Base-by-base conservation (phyloP, 2,329 filamentous ascomycete species). In the Aureobasidium zeae region DNA sequence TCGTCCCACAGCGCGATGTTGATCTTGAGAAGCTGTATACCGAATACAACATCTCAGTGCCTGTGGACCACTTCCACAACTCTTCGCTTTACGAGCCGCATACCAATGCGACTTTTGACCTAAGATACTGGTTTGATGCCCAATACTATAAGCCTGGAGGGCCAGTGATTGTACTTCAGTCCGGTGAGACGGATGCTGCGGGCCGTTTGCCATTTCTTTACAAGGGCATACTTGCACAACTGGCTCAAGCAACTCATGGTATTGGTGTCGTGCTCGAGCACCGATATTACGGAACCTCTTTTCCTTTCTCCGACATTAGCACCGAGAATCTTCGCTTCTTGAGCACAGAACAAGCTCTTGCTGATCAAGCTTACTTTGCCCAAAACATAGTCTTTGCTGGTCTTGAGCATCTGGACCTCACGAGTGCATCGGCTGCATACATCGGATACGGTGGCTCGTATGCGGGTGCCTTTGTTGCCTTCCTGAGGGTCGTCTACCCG, bases 371-470 rank as follows among this genome's bases (percentile, higher is more conserved):
- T 2, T 93, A 85, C 62, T 93, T 94, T 62, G 83, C 85, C 0
- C 63, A 76, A 48, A 73, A 91, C 51, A 71, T 87, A 29, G 67
- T 76, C 38, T 87, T 88, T 48, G 69, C 76, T 0, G 84, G 84
- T 0, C 63, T 87, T 4, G 79, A 84, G 55, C 63, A 83, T 44
- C 55, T 73, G 17, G 72, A 86, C 50, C 63, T 91, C 26, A 85
- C 76, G 0, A 74, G 83, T 0, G 65, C 74, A 1, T 70, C 67
- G 2, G 78, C 77, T 0, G 76, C 86, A 0, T 91, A 81, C 64
- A 80, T 94, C 47, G 77, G 77, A 0, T 94, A 93, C 49, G 86
- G 86, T 2, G 86, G 86, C 1, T 87, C 82, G 0, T 94, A 94
- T 55, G 83, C 86, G 0, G 86, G 86, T 2, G 81, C 79, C 0